These are phyloP conservation scores for Medicago lupulina DNA, from an alignment of 306 rosid genomes.

Conservation along the genomic window DNA sequence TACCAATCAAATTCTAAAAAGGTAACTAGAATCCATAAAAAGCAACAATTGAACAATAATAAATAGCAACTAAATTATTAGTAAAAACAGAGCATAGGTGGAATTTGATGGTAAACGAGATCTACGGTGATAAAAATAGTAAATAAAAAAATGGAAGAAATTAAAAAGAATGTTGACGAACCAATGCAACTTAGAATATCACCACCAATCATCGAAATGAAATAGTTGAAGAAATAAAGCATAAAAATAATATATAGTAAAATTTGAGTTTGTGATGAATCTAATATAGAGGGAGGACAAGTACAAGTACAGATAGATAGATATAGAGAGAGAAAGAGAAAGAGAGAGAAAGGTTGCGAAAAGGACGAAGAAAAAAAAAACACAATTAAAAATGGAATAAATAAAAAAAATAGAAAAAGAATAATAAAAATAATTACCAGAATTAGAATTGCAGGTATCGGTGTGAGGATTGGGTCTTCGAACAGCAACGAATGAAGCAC, in stretches of 20 bases:
- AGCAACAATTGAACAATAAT: neutral
- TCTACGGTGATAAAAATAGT: neutral
- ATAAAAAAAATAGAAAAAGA: neutral
- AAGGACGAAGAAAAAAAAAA: conserved; percentile 1
- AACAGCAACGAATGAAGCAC: conserved; percentile 91
- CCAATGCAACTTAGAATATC: conserved; percentile 67
- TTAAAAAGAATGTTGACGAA: conserved; percentile 42
- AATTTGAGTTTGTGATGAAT: neutral
- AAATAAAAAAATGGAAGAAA: neutral
- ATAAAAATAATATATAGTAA: neutral
- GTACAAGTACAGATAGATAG: no score
- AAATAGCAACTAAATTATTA: neutral
- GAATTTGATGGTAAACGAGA: neutral
- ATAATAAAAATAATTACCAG: conserved; percentile 49
- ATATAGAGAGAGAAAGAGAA: neutral
- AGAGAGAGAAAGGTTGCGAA: neutral
- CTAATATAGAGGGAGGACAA: neutral
- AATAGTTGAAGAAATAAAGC: conserved; percentile 34
- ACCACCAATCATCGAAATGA: conserved; percentile 51
- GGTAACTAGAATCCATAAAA: neutral
- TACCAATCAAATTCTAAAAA: neutral
- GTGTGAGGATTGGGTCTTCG: conserved; percentile 87
- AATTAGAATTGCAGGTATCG: conserved; percentile 82
- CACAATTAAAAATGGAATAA: neutral
- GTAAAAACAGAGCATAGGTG: neutral